A percentile compares a stretch with the other conserved stretches of the same genome.
phyloP scores from a whole-genome alignment of 129 eudicot genomes.

The Heracleum sosnowskyi region DNA sequence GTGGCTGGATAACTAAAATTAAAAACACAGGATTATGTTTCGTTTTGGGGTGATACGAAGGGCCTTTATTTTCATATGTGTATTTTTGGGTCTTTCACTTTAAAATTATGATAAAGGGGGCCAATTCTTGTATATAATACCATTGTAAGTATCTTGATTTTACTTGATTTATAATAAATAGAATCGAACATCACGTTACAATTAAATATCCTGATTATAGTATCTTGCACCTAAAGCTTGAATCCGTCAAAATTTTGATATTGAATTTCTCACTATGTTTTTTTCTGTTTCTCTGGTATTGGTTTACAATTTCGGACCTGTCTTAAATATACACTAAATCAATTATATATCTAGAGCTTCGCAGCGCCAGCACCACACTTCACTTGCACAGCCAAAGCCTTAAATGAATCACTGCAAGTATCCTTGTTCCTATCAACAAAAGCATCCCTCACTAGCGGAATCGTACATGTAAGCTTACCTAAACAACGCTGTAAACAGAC shows the following conservation, averaged over 20 bases:
- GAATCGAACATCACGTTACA: background rate
- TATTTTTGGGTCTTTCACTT: no score
- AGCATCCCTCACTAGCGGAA: constrained; percentile 24
- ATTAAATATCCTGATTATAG: background rate
- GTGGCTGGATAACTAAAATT: no score
- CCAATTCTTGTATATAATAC: no score
- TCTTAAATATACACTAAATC: background rate
- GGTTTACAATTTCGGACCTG: background rate
- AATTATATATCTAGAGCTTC: background rate
- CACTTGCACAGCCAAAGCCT: constrained; percentile 31
- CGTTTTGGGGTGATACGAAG: no score
- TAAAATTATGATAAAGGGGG: no score
- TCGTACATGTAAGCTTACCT: constrained; percentile 23
- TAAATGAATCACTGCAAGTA: constrained; percentile 20
- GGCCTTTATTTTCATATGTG: no score
- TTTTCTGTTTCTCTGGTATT: background rate
- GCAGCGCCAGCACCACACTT: constrained; percentile 10
- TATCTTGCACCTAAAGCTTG: background rate
- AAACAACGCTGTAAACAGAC: constrained; percentile 13
- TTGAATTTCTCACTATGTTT: background rate
- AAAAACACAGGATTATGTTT: no score
- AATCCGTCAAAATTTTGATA: background rate
- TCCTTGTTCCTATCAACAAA: constrained; percentile 11
- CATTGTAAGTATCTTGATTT: background rate
- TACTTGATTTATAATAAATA: background rate